Evolutionary conservation across 2,329 filamentous ascomycete species (phyloP).

Genomic region (Fusarium citri): DNA sequence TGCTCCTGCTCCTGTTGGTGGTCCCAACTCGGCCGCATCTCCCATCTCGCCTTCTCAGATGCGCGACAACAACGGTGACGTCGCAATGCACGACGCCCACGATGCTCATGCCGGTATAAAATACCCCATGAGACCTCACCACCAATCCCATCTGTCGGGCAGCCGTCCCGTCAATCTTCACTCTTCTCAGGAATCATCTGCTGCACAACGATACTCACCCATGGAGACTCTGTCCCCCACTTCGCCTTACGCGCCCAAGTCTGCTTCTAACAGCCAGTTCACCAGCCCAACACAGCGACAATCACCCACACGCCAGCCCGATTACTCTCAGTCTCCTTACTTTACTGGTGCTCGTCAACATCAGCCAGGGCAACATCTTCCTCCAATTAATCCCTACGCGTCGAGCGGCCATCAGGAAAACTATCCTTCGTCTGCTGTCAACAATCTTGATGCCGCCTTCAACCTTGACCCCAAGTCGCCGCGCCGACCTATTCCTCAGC

Average conservation of each 20-base stretch:
- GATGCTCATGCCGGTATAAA: conserved; percentile 89
- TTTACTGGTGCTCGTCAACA: conserved; percentile 57
- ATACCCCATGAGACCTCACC: conserved; percentile 82
- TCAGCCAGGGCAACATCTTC: conserved; percentile 72
- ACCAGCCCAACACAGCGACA: conserved; percentile 71
- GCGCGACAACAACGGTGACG: conserved; percentile 79
- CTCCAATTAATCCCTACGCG: conserved; percentile 77
- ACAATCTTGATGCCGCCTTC: conserved; percentile 76
- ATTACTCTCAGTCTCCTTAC: conserved; percentile 71
- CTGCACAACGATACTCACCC: conserved; percentile 92
- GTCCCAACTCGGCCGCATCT: conserved; percentile 69
- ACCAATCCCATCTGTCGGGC: conserved; percentile 76
- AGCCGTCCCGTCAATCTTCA: conserved; percentile 71
- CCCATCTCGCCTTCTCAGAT: conserved; percentile 67
- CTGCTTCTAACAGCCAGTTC: conserved; percentile 69
- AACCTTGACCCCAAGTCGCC: conserved; percentile 68
- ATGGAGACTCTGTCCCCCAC: conserved; percentile 90
- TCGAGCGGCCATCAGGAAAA: conserved; percentile 69
- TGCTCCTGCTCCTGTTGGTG: conserved; percentile 55
- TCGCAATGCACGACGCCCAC: conserved; percentile 85
- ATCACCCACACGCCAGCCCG: conserved; percentile 79
- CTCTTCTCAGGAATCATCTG: conserved; percentile 76
- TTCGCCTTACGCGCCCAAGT: conserved; percentile 77
- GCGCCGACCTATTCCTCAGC: conserved; percentile 62
- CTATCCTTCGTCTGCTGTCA: conserved; percentile 78